These are phyloP conservation scores for Oenanthe javanica DNA, from an alignment of 140 eudicot species.

Conservation along the genomic window DNA sequence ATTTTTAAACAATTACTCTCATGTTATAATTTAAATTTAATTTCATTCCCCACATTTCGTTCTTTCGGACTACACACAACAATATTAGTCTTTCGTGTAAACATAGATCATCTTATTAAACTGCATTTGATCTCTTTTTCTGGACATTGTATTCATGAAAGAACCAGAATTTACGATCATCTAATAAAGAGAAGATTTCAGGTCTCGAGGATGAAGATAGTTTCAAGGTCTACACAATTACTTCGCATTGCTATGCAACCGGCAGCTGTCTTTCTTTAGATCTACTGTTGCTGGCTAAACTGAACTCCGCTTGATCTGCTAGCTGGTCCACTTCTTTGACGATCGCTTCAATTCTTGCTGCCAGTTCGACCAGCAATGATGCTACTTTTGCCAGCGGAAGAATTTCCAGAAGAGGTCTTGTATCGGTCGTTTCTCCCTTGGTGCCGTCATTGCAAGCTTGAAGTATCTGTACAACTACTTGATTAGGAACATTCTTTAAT, in stretches of 20 bases:
- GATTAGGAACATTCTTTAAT: constrained; percentile 37
- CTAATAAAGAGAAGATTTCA: background rate
- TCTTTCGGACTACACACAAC: too few relatives aligned
- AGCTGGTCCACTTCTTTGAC: constrained; percentile 50
- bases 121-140: background rate
- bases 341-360: constrained; percentile 48
- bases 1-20: too few relatives aligned
- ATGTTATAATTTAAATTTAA: too few relatives aligned
- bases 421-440: constrained; percentile 15
- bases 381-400: constrained; percentile 64
- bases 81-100: background rate
- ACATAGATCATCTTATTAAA: background rate
- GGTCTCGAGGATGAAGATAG: constrained; percentile 17
- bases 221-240: constrained; percentile 27
- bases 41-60: too few relatives aligned
- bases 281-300: constrained; percentile 13
- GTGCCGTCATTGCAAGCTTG: constrained; percentile 8
- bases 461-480: constrained; percentile 18
- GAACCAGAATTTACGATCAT: background rate
- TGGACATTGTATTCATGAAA: background rate
- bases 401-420: constrained; percentile 37
- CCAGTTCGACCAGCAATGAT: constrained; percentile 63
- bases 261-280: constrained; percentile 13
- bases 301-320: constrained; percentile 66
- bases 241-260: constrained; percentile 20